Base-by-base conservation (phyloP, 1,139 yeast species). In the Zygoascus sp. region DNA sequence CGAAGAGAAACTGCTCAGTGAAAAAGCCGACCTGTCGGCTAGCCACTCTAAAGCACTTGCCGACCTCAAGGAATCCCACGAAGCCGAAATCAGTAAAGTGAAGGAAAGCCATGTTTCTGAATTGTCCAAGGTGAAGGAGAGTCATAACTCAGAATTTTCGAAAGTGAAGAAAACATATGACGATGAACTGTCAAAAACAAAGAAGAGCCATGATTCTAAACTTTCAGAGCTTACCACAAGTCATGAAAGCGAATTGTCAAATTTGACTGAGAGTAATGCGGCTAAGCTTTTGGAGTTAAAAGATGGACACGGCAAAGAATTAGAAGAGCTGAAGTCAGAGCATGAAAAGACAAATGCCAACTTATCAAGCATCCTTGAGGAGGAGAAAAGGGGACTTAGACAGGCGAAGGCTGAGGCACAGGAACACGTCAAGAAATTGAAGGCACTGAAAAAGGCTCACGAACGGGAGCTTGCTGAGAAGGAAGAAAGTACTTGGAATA, bases 171-270 rank as follows among this genome's bases (percentile, higher is more conserved):
- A 11, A 4, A 30, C 10, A 9, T 9, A 30, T 30, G 8, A 11
- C 13, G 34, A 30, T n/a, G 34, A 41, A 49, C 17, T 10, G 41
- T 40, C 32, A 44, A 42, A 5, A 30, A 2, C 13, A 9, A 30
- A n/a, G 5, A 16, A 30, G 34, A 13, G 15, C 17, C 34, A 30
- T 5, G 7, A n/a, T n/a, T n/a, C n/a, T n/a, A n/a, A n/a, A n/a
- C n/a, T n/a, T n/a, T n/a, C n/a, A n/a, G n/a, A n/a, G n/a, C n/a
- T n/a, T n/a, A n/a, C n/a, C n/a, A n/a, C n/a, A n/a, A n/a, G n/a
- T n/a, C n/a, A n/a, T n/a, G n/a, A n/a, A n/a, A n/a, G n/a, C n/a
- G n/a, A 25, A 4, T n/a, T 25, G 9, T 10, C 28, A 3, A 11
- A 15, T 4, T 2, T 13, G 16, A 30, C 11, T 15, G 8, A 11